phyloP scores from a whole-genome alignment of 345 rosid species.

The Euphorbia tirucalli region DNA sequence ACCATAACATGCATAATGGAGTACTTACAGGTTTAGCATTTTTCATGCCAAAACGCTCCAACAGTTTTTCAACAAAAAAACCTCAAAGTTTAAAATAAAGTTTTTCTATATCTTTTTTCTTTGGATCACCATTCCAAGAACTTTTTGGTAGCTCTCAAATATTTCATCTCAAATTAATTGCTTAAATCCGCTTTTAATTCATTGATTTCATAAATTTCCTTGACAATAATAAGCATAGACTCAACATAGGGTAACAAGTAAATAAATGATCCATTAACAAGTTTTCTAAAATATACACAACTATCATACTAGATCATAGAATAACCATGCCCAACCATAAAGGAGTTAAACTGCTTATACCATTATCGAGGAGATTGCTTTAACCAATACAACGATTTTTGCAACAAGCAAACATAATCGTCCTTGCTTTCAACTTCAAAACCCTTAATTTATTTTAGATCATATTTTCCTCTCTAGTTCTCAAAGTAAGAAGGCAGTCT shows the following conservation, averaged over 20 bases:
- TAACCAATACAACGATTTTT: neutral
- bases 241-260: neutral
- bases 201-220: too few species aligned
- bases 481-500: neutral
- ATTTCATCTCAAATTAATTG: too few species aligned
- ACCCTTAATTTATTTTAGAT: too few species aligned
- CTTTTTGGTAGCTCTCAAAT: neutral
- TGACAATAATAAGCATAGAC: neutral
- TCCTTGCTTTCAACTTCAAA: neutral
- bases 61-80: neutral
- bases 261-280: neutral
- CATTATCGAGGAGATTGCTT: neutral
- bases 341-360: neutral
- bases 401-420: neutral
- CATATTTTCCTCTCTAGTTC: too few species aligned
- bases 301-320: neutral
- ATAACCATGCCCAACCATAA: neutral
- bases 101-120: neutral
- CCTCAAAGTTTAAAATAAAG: too few species aligned
- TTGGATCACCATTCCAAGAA: neutral
- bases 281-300: neutral
- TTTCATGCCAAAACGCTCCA: neutral
- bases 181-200: too few species aligned
- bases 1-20: too few species aligned
- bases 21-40: neutral